These are phyloP conservation scores for Dryas integrifolia DNA, from an alignment of 331 rosid species.

Conservation along the genomic window DNA sequence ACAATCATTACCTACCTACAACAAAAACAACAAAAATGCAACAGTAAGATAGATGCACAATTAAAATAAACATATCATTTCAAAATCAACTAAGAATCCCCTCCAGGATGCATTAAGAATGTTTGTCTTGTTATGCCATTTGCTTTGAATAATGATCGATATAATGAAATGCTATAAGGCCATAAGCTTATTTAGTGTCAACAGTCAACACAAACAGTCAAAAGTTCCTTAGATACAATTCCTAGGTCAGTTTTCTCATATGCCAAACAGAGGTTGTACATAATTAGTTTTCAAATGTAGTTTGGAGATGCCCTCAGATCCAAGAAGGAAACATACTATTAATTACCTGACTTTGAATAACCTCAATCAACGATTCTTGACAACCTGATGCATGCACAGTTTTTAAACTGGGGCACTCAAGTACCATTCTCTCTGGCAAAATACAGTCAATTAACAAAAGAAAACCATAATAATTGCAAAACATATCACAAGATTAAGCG, in stretches of 20 bases:
- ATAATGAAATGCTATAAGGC: not conserved
- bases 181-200: not conserved
- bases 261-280: not conserved
- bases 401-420: slow-evolving; percentile 64
- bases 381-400: slow-evolving; percentile 74
- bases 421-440: slow-evolving; percentile 60
- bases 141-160: not conserved
- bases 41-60: not conserved
- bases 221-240: too few relatives aligned
- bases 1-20: slow-evolving; percentile 37
- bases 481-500: not conserved
- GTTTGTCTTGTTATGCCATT: too few relatives aligned
- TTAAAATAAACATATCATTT: too few relatives aligned
- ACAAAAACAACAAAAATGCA: not conserved
- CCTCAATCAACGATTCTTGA: slow-evolving; percentile 41
- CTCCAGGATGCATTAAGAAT: not conserved
- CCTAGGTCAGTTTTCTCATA: too few relatives aligned
- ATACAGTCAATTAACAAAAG: not conserved
- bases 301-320: too few relatives aligned
- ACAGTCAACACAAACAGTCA: too few relatives aligned
- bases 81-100: not conserved
- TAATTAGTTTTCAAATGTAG: too few relatives aligned
- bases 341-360: slow-evolving; percentile 68
- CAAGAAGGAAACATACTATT: not conserved
- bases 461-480: slow-evolving; percentile 5